Percentiles rank a stretch among this genome's conserved stretches.
Evolutionary conservation across 2,329 filamentous ascomycete genomes (phyloP).

Genomic region (Apiospora kogelbergensis): DNA sequence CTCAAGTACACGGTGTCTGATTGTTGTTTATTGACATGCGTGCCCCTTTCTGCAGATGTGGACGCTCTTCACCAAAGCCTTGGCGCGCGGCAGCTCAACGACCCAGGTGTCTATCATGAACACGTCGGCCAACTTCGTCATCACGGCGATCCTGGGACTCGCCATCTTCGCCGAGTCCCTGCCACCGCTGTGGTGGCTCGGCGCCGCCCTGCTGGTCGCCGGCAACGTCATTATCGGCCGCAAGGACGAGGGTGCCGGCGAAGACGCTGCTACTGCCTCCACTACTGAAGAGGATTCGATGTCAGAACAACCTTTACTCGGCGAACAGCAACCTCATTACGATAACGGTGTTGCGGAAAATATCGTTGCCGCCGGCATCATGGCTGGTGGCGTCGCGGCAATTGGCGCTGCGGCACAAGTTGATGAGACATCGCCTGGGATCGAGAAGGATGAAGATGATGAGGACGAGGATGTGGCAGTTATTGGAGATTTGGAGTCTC

Average conservation of each 20-base stretch:
- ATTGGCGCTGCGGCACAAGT: neutral
- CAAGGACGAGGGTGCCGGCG: conserved; percentile 37
- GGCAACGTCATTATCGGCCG: conserved; percentile 78
- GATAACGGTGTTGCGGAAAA: neutral
- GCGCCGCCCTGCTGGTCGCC: conserved; percentile 68
- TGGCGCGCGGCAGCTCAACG: conserved; percentile 72
- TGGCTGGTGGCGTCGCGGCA: neutral
- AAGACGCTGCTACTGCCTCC: neutral
- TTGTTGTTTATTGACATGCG: too few species aligned
- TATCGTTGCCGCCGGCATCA: neutral
- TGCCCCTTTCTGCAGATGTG: conserved; percentile 59
- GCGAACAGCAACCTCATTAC: neutral
- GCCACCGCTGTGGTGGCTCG: conserved; percentile 74
- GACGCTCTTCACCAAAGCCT: conserved; percentile 76
- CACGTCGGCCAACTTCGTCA: conserved; percentile 77
- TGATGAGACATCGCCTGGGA: neutral
- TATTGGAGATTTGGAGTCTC: conserved; percentile 2
- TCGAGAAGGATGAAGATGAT: neutral
- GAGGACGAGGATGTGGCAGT: conserved; percentile 14
- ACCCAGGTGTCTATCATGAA: conserved; percentile 82
- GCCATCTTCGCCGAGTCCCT: conserved; percentile 71
- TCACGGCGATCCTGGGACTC: conserved; percentile 71
- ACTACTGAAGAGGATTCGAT: neutral
- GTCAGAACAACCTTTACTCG: neutral
- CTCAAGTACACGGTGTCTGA: too few species aligned